A percentile compares a stretch with the other conserved stretches of the same genome.
Evolutionary conservation across 2,329 filamentous ascomycete species (phyloP).

Genomic region (Penicillium concentricum): DNA sequence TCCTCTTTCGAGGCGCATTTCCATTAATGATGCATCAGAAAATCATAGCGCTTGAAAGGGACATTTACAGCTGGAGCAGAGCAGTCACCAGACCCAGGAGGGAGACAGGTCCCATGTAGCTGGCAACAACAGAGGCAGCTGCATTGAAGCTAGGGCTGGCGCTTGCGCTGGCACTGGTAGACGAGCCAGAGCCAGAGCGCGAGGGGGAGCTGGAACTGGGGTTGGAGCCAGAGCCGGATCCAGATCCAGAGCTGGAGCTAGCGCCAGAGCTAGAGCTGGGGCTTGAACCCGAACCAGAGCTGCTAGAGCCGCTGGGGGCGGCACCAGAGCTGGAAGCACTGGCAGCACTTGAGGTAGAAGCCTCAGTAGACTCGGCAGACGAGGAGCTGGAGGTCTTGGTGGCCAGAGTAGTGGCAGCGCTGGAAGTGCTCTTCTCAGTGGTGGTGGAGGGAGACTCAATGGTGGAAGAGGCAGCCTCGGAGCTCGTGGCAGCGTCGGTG

Average conservation of each 20-base stretch:
- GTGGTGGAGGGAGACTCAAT: conserved; percentile 10
- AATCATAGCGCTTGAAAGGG: neutral
- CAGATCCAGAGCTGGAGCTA: conserved; percentile 10
- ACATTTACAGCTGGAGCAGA: conserved; percentile 31
- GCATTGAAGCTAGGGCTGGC: conserved; percentile 18
- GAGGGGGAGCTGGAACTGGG: conserved; percentile 9
- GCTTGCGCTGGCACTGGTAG: conserved; percentile 8
- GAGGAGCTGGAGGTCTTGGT: conserved; percentile 8
- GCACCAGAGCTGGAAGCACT: conserved; percentile 13
- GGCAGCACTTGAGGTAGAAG: conserved; percentile 9
- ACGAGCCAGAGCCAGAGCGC: conserved; percentile 2
- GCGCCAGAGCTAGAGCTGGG: no score
- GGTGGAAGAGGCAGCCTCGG: conserved; percentile 6
- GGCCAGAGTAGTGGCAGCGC: conserved; percentile 9
- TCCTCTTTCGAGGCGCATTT: conserved; percentile 22
- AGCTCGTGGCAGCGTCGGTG: conserved; percentile 5
- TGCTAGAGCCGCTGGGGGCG: conserved; percentile 8
- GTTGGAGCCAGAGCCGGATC: conserved; percentile 10
- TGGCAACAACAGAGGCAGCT: conserved; percentile 22
- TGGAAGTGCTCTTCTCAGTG: conserved; percentile 7
- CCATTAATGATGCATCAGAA: conserved; percentile 2
- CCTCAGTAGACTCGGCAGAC: conserved; percentile 12
- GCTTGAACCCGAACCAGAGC: no score
- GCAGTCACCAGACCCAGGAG: conserved; percentile 27
- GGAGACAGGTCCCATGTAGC: conserved; percentile 23